phyloP scores from a whole-genome alignment of 2,329 filamentous ascomycete genomes.

The Pseudocercospora ulei region DNA sequence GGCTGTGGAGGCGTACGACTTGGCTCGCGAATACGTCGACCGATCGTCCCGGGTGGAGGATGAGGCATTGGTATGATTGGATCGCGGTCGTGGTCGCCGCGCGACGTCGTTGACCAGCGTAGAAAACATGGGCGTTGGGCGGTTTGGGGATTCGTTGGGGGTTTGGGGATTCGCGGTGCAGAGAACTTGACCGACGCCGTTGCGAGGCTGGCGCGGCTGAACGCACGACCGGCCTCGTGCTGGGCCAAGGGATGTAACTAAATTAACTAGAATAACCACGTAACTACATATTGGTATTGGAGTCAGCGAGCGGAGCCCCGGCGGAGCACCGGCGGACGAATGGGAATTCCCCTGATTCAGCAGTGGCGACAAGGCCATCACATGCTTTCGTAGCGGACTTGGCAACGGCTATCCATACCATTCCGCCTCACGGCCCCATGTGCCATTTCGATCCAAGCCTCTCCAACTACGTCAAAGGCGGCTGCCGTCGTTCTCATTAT shows the following conservation, averaged over 20 bases:
- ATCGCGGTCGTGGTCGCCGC: constrained; percentile 39
- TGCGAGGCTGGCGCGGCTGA: constrained; percentile 2
- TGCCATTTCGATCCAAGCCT: neutral
- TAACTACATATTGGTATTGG: no score
- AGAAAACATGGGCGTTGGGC: constrained; percentile 42
- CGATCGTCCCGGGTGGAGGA: constrained; percentile 38
- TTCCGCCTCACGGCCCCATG: neutral
- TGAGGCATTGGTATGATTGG: constrained; percentile 39
- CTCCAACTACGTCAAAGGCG: constrained; percentile 6
- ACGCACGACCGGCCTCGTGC: neutral
- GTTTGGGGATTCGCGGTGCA: constrained; percentile 5
- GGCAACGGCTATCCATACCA: constrained; percentile 1
- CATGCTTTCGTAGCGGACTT: constrained; percentile 2
- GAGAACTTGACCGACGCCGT: constrained; percentile 13
- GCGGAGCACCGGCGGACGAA: no score
- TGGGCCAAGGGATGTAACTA: no score
- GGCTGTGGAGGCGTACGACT: constrained; percentile 45
- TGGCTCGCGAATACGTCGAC: constrained; percentile 41
- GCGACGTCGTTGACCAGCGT: constrained; percentile 46
- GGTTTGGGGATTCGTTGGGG: neutral
- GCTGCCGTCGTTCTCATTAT: neutral
- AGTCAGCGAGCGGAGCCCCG: no score
- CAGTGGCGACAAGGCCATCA: neutral
- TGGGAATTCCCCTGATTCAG: neutral
- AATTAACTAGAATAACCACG: no score